Percentiles rank a stretch among this genome's conserved stretches.
Conservation (phyloP, 257 asterid genomes). For the Thymus mandschuricus region DNA sequence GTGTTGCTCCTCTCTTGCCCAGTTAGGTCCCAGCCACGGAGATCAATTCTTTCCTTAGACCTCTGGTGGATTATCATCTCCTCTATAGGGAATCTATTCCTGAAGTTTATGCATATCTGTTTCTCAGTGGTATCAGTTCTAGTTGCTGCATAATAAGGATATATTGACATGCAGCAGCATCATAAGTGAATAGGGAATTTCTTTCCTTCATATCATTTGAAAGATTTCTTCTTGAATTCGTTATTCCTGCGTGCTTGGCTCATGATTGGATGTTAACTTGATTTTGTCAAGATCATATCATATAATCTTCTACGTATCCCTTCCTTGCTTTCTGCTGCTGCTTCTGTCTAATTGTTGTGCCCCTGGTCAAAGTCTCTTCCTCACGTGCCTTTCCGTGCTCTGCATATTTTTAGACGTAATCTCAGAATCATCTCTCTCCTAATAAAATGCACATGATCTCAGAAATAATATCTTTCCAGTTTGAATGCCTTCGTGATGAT, state of each 20-base stretch:
- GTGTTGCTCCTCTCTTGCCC: conserved; percentile 47
- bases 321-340: conserved; percentile 39
- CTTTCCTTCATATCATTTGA: conserved; percentile 43
- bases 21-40: conserved; percentile 45
- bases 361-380: conserved; percentile 32
- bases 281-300: conserved; percentile 30
- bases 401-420: conserved; percentile 22
- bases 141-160: conserved; percentile 45
- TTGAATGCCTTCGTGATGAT: conserved; percentile 25
- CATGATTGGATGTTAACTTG: conserved; percentile 40
- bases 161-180: conserved; percentile 48
- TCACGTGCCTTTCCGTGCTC: conserved; percentile 29
- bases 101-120: conserved; percentile 36
- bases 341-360: conserved; percentile 33
- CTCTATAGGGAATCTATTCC: conserved; percentile 49
- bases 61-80: conserved; percentile 45
- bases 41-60: conserved; percentile 39
- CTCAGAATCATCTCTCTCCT: conserved; percentile 26
- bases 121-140: conserved; percentile 42
- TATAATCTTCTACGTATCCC: conserved; percentile 33
- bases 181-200: conserved; percentile 45
- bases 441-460: conserved; percentile 26
- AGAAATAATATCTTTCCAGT: conserved; percentile 21
- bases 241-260: conserved; percentile 43
- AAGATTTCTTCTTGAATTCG: conserved; percentile 41